Evolutionary conservation across 352 stramenopile genomes (phyloP), one percentile per base, ranked within the genome.

Genomic region (Phytophthora hybrid): DNA sequence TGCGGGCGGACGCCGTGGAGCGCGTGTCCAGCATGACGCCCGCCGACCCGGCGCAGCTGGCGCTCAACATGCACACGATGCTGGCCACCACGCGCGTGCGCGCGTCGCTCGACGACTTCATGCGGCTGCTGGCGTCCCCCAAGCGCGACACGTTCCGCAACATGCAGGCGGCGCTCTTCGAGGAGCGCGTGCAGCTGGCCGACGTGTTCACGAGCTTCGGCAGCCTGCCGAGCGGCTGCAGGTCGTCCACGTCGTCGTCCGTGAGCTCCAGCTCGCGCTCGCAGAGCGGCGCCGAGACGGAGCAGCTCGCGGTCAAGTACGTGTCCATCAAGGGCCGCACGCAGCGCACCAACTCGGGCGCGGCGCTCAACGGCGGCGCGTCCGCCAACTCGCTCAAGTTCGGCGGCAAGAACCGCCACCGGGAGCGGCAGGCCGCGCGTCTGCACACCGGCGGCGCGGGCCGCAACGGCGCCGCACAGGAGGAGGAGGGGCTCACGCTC

Each of bases 141-240:
- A 74, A 78, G 49, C 81, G 81, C 29, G 81, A 83, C 52, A 80
- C 77, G 16, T 89, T 84, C 77, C 82, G 90, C 71, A 85, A 87
- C 66, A 68, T 93, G 32, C 77, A 89, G 60, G 63, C 81, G 37
- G 81, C 76, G 41, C 67, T 93, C 19, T 85, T 89, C 57, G 81
- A 93, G 49, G 83, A 85, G 37, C 74, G 83, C 32, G 62, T 93
- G 26, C 80, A 88, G 67, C 65, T 90, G 46, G 76, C 79, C 9
- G 85, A 93, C 69, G 79, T 93, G 44, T 91, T 93, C 61, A 81
- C 85, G 21, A 78, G 78, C 21, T 93, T 90, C 58, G 82, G 81
- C 9, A 65, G 59, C 52, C 39, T 83, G 0, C 57, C 58, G 0
- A 64, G 65, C 19, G 60, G 39, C 16, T 55, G 76, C 18, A 69